Percentiles rank a stretch among this genome's conserved stretches.
Conservation (phyloP, 305 asterid species). For the Fraxinus baroniana region DNA sequence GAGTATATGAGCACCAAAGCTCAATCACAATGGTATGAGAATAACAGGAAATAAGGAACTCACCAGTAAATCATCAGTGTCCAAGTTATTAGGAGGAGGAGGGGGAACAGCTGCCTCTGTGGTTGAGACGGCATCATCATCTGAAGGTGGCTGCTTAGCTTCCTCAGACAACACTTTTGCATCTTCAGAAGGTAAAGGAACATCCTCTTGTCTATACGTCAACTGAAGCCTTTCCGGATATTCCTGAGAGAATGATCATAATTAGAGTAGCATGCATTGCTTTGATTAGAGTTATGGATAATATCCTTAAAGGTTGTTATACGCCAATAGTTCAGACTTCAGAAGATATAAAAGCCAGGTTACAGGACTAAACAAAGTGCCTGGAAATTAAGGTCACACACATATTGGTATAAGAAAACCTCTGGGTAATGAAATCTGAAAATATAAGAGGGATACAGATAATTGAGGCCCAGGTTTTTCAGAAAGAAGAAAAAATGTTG, state of each 20-base stretch:
- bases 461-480: not conserved
- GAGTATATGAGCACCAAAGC: not conserved
- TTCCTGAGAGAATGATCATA: conserved; percentile 48
- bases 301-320: not conserved
- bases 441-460: not conserved
- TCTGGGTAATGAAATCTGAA: not conserved
- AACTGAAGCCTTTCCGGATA: conserved; percentile 92
- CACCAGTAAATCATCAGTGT: conserved; percentile 80
- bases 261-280: not conserved
- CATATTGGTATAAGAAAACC: not conserved
- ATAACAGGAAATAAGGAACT: conserved; percentile 20
- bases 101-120: conserved; percentile 32
- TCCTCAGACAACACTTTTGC: conserved; percentile 43
- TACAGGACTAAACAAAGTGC: not conserved
- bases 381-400: not conserved
- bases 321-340: not conserved
- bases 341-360: not conserved
- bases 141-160: conserved; percentile 43
- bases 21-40: conserved; percentile 1
- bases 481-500: not conserved
- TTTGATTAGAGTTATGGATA: not conserved
- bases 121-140: conserved; percentile 43
- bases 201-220: conserved; percentile 89
- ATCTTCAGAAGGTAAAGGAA: conserved; percentile 60
- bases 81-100: conserved; percentile 44